These are phyloP conservation scores for Nitzschia inconspicua DNA, from an alignment of 108 stramenopile species.

Conservation along the genomic window DNA sequence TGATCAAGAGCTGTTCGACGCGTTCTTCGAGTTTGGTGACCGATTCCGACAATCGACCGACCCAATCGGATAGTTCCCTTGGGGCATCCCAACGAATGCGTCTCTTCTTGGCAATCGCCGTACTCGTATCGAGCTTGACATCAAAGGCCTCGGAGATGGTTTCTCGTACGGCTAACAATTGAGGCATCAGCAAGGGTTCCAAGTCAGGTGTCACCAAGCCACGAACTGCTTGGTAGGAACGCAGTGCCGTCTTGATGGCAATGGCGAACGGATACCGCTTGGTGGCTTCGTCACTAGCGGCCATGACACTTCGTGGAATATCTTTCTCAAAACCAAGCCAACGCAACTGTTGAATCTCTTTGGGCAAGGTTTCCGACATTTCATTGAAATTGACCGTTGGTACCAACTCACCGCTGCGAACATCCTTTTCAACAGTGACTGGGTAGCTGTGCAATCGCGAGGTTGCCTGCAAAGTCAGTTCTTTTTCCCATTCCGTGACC, in stretches of 20 bases:
- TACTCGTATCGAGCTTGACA: constrained; percentile 59
- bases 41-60: constrained; percentile 76
- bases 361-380: constrained; percentile 84
- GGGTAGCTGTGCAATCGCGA: constrained; percentile 70
- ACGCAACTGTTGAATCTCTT: constrained; percentile 93
- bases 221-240: constrained; percentile 77
- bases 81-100: constrained; percentile 78
- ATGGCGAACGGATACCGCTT: constrained; percentile 74
- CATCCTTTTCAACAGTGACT: constrained; percentile 49
- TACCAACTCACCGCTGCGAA: constrained; percentile 45
- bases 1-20: constrained; percentile 71
- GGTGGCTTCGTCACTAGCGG: constrained; percentile 71
- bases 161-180: constrained; percentile 71
- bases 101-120: constrained; percentile 54
- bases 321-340: constrained; percentile 91
- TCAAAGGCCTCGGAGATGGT: constrained; percentile 78
- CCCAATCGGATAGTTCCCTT: constrained; percentile 78
- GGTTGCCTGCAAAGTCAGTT: constrained; percentile 55
- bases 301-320: constrained; percentile 63
- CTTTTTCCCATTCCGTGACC: constrained; percentile 82
- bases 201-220: constrained; percentile 64
- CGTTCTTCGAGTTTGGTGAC: constrained; percentile 83
- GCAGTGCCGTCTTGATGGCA: constrained; percentile 87
- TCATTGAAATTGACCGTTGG: constrained; percentile 94
- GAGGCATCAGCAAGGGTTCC: constrained; percentile 75